Evolutionary conservation across 2,329 filamentous ascomycete genomes (phyloP).

Genomic region (Beauveria sp.): DNA sequence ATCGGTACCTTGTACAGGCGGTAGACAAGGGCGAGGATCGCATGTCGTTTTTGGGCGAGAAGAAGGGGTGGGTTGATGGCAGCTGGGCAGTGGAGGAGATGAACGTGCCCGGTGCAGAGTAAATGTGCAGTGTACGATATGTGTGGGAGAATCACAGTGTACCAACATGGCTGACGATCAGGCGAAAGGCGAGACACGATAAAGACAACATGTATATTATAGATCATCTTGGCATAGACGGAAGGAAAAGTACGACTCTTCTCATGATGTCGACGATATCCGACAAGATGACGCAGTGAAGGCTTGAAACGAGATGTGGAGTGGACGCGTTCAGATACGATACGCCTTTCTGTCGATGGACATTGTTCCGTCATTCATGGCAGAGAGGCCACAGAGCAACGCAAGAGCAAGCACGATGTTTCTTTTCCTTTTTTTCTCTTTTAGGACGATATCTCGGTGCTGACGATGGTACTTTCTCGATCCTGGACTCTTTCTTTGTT

Average conservation of each 20-base stretch:
- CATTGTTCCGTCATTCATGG: slow-evolving; percentile 31
- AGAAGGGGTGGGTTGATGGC: slow-evolving; percentile 68
- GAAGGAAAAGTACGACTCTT: slow-evolving; percentile 10
- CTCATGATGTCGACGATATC: slow-evolving; percentile 10
- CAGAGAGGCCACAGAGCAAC: slow-evolving; percentile 53
- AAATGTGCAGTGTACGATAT: slow-evolving; percentile 9
- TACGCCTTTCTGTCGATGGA: slow-evolving; percentile 48
- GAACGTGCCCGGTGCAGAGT: slow-evolving; percentile 46
- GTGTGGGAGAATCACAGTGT: background rate
- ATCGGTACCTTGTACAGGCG: slow-evolving; percentile 69
- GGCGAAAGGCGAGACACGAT: background rate
- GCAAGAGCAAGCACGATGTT: slow-evolving; percentile 42
- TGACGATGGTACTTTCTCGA: background rate
- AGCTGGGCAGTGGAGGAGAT: slow-evolving; percentile 72
- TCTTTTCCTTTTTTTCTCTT: background rate
- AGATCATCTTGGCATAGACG: slow-evolving; percentile 8
- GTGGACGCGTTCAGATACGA: slow-evolving; percentile 53
- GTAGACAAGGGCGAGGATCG: slow-evolving; percentile 53
- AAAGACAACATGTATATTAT: slow-evolving; percentile 5
- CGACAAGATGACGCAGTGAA: slow-evolving; percentile 21
- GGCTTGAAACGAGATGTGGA: background rate
- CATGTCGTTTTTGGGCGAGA: slow-evolving; percentile 72
- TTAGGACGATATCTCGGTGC: background rate
- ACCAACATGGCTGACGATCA: background rate
- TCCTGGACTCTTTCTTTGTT: background rate